Conservation (phyloP, 257 asterid species). For the Solanum virginianum region DNA sequence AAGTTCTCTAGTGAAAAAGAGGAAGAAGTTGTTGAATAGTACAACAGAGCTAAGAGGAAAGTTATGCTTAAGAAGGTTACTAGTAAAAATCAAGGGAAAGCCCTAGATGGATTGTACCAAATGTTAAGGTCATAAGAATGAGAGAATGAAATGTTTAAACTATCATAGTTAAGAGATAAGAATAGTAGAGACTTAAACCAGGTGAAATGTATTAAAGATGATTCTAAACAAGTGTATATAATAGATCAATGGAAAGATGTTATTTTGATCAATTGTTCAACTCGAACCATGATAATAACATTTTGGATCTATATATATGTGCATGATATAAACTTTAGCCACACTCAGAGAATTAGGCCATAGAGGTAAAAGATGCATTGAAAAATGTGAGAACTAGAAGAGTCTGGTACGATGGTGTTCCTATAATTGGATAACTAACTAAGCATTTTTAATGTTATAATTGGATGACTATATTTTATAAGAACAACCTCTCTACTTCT, state of each 20-base stretch:
- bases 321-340: not conserved
- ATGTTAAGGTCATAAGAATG: not conserved
- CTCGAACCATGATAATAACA: not conserved
- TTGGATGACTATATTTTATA: not conserved
- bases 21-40: not conserved
- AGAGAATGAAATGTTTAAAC: not conserved
- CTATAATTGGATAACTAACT: not conserved
- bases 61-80: not conserved
- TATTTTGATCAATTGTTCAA: not conserved
- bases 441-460: not conserved
- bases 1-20: not conserved
- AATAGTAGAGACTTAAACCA: not conserved
- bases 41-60: not conserved
- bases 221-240: not conserved
- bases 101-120: not conserved
- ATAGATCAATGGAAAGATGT: not conserved
- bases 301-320: not conserved
- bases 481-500: not conserved
- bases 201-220: too few relatives aligned
- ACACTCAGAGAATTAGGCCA: not conserved
- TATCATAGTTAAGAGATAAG: not conserved
- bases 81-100: not conserved
- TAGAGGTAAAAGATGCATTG: not conserved
- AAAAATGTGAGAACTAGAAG: not conserved
- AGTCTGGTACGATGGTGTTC: not conserved